These are phyloP conservation scores for Ormosia semicastrata DNA, from an alignment of 306 rosid species.

Conservation along the genomic window DNA sequence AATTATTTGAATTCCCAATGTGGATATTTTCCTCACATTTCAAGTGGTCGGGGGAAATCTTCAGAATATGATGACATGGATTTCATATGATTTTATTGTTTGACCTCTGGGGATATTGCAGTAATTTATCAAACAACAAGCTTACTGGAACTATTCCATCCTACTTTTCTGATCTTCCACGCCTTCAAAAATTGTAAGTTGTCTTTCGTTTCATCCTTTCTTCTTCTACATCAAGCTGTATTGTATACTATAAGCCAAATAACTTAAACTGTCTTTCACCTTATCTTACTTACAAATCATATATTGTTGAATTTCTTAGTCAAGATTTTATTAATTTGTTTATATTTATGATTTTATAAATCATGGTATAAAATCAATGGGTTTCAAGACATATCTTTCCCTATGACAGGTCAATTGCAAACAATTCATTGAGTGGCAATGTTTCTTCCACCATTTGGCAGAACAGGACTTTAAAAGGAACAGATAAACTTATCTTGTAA, in stretches of 20 bases:
- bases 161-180: too few species aligned
- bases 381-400: neutral
- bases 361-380: neutral
- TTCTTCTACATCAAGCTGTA: too few species aligned
- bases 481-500: constrained; percentile 45
- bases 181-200: too few species aligned
- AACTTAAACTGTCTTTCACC: neutral
- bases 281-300: neutral
- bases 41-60: too few species aligned
- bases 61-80: neutral
- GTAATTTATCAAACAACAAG: too few species aligned
- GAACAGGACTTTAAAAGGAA: constrained; percentile 31
- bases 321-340: neutral
- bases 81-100: neutral
- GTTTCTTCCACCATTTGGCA: constrained; percentile 59
- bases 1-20: too few species aligned
- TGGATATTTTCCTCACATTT: too few species aligned
- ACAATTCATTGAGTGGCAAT: constrained; percentile 52
- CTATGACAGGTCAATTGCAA: constrained; percentile 64
- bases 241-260: neutral
- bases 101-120: neutral
- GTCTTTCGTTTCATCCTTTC: too few species aligned
- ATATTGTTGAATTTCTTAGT: neutral
- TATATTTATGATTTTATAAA: neutral
- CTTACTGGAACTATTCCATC: too few species aligned